These are phyloP conservation scores for Leptographium galeiforme DNA, from an alignment of 2,329 filamentous ascomycete species.

Conservation along the genomic window DNA sequence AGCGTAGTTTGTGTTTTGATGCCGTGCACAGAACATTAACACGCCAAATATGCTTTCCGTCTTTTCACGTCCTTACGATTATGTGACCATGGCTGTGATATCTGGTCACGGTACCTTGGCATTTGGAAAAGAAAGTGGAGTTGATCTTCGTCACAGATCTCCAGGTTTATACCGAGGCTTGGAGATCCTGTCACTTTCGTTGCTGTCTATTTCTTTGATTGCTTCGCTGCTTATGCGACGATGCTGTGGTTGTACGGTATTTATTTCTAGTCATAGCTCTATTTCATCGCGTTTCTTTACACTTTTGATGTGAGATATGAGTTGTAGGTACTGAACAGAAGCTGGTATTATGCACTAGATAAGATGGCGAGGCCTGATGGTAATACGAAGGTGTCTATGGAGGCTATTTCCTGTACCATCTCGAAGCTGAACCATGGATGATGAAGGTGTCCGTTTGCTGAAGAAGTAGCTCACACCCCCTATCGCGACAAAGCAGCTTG, in stretches of 20 bases:
- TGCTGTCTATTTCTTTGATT: neutral
- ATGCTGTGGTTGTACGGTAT: neutral
- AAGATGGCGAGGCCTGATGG: no score
- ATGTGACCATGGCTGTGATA: slow-evolving; percentile 1
- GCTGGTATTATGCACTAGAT: no score
- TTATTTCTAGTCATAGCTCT: neutral
- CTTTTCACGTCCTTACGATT: slow-evolving; percentile 2
- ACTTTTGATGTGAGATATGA: neutral
- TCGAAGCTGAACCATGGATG: no score
- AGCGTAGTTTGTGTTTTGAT: neutral
- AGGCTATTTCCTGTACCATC: no score
- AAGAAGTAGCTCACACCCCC: neutral
- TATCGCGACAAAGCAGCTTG: slow-evolving; percentile 7
- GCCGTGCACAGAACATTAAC: neutral
- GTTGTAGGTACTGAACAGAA: no score
- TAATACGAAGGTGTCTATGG: no score
- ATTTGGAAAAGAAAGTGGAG: slow-evolving; percentile 1
- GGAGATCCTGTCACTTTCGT: neutral
- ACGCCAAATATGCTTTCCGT: neutral
- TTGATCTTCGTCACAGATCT: neutral
- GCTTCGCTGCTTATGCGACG: neutral
- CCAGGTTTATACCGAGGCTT: neutral
- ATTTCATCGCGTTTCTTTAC: neutral
- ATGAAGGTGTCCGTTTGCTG: no score
- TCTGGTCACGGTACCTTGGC: neutral